Base-by-base conservation (phyloP, 257 asterid genomes). In the Scutellaria barbata region DNA sequence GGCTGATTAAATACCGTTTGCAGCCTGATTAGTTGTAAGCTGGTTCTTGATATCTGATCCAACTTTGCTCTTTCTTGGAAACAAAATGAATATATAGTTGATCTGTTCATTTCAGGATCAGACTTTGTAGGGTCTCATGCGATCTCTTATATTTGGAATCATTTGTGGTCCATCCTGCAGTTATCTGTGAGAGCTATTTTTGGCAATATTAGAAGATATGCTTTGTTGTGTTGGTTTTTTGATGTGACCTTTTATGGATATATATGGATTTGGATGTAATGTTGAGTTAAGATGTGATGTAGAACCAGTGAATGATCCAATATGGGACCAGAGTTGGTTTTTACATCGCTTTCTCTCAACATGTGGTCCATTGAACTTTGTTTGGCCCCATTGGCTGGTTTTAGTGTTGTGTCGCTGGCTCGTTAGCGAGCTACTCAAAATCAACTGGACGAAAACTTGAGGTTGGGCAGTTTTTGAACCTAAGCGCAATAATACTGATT, bases 81-180 rank as follows among this genome's bases (percentile, higher is more conserved):
- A 6, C n/a, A 13, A 47, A 1, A 50, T 13, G 57, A 46, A 30
- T 30, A 30, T 30, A 30, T 30, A 30, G 35, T 30, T 30, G 35
- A 30, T 30, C 35, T 30, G 35, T 30, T 30, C 35, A 30, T 30
- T 30, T 30, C 35, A 30, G 35, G 35, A 30, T 30, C 35, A 30
- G 35, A 1, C 35, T 30, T 30, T 30, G 35, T 30, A 30, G 35
- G 35, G 35, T 30, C 35, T 30, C 4, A 30, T 30, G 35, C 35
- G 0, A 5, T 50, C 56, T 6, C 10, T 14, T n/a, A 9, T 7
- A 42, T 47, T 46, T 10, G 57, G 41, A 13, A 46, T 57, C 3
- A 50, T 56, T 18, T 39, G 53, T 69, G 80, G 73, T 42, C 75
- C 80, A 60, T 60, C 8, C 40, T 57, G 57, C 42, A 59, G 39